phyloP scores from a whole-genome alignment of 768 basidiomycete genomes.

The Xerocomellus chrysenteron region DNA sequence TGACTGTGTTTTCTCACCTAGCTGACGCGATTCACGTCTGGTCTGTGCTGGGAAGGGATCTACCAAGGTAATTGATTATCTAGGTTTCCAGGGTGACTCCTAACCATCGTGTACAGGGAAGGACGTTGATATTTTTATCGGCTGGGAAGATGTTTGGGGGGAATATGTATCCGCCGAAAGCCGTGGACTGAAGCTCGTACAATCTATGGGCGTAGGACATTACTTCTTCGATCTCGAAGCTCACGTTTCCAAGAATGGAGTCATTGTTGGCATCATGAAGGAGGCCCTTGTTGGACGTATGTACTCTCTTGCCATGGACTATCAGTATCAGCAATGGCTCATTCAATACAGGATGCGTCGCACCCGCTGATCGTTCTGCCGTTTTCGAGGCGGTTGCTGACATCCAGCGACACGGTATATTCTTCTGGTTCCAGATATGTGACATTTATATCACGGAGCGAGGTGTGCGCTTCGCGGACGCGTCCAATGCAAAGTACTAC shows the following conservation, averaged over 20 bases:
- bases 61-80: conserved; percentile 21
- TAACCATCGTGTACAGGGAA: conserved; percentile 13
- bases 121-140: conserved; percentile 32
- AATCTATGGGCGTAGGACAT: conserved; percentile 26
- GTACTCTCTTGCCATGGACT: not conserved
- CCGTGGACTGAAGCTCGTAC: conserved; percentile 29
- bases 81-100: not conserved
- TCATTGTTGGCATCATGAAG: conserved; percentile 31
- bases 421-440: conserved; percentile 13
- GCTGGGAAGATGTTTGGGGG: conserved; percentile 25
- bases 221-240: conserved; percentile 33
- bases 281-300: conserved; percentile 30
- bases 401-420: conserved; percentile 31
- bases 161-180: conserved; percentile 26
- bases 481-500: conserved; percentile 17
- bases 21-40: conserved; percentile 26
- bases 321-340: not conserved
- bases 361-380: conserved; percentile 25
- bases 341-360: conserved; percentile 20
- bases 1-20: conserved; percentile 2
- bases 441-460: conserved; percentile 31
- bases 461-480: conserved; percentile 30
- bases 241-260: conserved; percentile 31
- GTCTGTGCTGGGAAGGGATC: conserved; percentile 29
- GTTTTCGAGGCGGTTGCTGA: conserved; percentile 32